Percentiles rank a stretch among this genome's conserved stretches.
Conservation (phyloP, 495 filamentous ascomycete species). For the Lentithecium fluviatile region DNA sequence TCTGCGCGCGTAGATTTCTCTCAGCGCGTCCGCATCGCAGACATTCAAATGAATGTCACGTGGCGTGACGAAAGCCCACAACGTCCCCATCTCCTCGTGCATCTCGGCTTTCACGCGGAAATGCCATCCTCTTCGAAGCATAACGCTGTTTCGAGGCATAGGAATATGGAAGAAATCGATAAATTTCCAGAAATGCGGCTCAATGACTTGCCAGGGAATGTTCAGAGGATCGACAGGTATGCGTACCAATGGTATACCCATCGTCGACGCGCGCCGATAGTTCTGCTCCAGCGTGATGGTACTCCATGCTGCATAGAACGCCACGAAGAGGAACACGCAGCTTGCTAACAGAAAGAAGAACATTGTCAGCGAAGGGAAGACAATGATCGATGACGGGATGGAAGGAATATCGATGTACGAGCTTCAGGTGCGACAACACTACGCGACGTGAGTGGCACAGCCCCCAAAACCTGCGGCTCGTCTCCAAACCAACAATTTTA, state of each 20-base stretch:
- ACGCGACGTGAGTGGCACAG: too few relatives aligned
- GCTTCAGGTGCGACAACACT: too few relatives aligned
- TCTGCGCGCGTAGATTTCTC: conserved; percentile 1
- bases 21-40: conserved; percentile 7
- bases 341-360: too few relatives aligned
- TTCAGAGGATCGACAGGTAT: conserved; percentile 25
- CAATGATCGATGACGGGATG: too few relatives aligned
- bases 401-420: too few relatives aligned
- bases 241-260: conserved; percentile 22
- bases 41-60: conserved; percentile 16
- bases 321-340: neutral
- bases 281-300: conserved; percentile 11
- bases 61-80: conserved; percentile 19
- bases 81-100: conserved; percentile 1
- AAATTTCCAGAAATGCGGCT: conserved; percentile 9
- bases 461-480: too few relatives aligned
- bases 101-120: conserved; percentile 11
- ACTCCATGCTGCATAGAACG: conserved; percentile 9
- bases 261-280: conserved; percentile 9
- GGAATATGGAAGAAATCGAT: conserved; percentile 1
- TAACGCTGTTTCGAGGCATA: neutral
- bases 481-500: too few relatives aligned
- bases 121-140: conserved; percentile 15
- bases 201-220: conserved; percentile 15
- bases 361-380: too few relatives aligned